Percentiles rank a stretch among this genome's conserved stretches.
Conservation (phyloP, 352 stramenopile genomes). For the Pythium sp. region DNA sequence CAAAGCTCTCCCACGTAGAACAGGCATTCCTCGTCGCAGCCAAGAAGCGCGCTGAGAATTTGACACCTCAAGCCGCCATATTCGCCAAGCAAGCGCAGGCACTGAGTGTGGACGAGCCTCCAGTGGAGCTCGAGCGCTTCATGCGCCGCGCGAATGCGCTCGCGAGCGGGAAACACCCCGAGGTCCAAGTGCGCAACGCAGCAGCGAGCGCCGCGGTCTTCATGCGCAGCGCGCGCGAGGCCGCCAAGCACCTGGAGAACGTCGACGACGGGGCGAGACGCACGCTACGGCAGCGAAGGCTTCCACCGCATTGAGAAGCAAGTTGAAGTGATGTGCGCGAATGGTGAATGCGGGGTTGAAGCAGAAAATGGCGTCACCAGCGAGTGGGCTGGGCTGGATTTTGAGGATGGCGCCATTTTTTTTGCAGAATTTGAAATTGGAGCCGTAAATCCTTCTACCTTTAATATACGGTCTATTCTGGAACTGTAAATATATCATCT, state of each 20-base stretch:
- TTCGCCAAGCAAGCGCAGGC: constrained; percentile 10
- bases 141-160: constrained; percentile 16
- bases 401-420: no score
- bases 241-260: constrained; percentile 7
- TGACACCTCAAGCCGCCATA: constrained; percentile 5
- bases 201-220: constrained; percentile 13
- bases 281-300: neutral
- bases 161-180: constrained; percentile 7
- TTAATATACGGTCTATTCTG: no score
- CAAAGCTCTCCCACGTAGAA: constrained; percentile 10
- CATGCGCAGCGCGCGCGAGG: constrained; percentile 10
- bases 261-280: neutral
- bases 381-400: no score
- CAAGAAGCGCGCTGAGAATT: neutral
- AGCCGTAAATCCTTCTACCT: no score
- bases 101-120: constrained; percentile 10
- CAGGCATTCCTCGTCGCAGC: constrained; percentile 7
- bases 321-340: neutral
- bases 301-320: neutral
- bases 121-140: constrained; percentile 17
- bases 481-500: no score
- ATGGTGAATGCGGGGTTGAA: neutral
- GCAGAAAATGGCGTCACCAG: neutral
- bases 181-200: constrained; percentile 1
- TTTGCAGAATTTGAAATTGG: no score